Evolutionary conservation across 2,329 filamentous ascomycete genomes (phyloP).

Genomic region (Aspergillus fumigatiaffinis): DNA sequence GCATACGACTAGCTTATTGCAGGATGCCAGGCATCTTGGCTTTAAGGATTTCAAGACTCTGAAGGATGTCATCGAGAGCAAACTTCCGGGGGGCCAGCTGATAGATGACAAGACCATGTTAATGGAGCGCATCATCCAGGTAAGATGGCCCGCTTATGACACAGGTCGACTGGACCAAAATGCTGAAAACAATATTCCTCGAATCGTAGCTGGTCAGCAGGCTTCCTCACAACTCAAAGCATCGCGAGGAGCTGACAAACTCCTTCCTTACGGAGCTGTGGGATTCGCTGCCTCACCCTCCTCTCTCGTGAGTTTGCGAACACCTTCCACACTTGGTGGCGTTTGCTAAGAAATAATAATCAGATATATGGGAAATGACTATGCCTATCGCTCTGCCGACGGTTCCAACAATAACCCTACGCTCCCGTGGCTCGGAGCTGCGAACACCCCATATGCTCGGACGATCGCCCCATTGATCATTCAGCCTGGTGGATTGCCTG

Average conservation of each 20-base stretch:
- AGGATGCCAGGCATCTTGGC: slow-evolving; percentile 57
- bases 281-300: slow-evolving; percentile 69
- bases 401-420: slow-evolving; percentile 69
- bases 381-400: slow-evolving; percentile 64
- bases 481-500: slow-evolving; percentile 62
- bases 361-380: slow-evolving; percentile 50
- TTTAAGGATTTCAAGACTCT: slow-evolving; percentile 61
- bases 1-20: slow-evolving; percentile 50
- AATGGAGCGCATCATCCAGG: slow-evolving; percentile 67
- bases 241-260: slow-evolving; percentile 61
- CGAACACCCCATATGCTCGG: slow-evolving; percentile 63
- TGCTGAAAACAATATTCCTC: neutral
- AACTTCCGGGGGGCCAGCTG: slow-evolving; percentile 57
- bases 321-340: neutral
- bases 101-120: slow-evolving; percentile 73
- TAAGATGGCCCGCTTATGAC: slow-evolving; percentile 16
- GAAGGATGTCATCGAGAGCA: slow-evolving; percentile 56
- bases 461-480: slow-evolving; percentile 58
- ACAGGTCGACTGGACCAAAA: neutral
- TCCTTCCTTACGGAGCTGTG: slow-evolving; percentile 66
- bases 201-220: slow-evolving; percentile 56
- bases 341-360: slow-evolving; percentile 7
- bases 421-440: slow-evolving; percentile 63
- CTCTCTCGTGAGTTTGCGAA: slow-evolving; percentile 52
- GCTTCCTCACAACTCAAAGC: slow-evolving; percentile 59